Conservation (phyloP, 345 rosid genomes). For the Abelmoschus esculentus region DNA sequence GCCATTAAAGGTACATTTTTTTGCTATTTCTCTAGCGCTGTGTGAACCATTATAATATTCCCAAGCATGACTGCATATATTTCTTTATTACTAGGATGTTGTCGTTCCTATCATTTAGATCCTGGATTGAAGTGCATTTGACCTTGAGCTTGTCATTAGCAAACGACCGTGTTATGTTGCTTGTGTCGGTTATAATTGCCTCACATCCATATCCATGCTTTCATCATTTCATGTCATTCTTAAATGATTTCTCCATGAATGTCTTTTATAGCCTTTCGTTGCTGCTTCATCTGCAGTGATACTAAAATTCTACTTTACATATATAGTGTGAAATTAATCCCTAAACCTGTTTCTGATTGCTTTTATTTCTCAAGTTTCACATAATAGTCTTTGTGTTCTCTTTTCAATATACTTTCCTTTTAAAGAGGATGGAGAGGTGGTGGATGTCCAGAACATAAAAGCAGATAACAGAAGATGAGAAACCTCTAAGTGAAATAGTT, state of each 20-base stretch:
- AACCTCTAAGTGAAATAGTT: conserved; percentile 34
- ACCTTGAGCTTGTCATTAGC: too few species aligned
- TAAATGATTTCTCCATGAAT: background rate
- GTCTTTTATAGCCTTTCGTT: too few species aligned
- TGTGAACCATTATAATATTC: background rate
- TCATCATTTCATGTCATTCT: too few species aligned
- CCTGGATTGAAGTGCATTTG: too few species aligned
- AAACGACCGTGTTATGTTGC: too few species aligned
- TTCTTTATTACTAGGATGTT: background rate
- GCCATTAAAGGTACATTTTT: conserved; percentile 49
- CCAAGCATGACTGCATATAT: too few species aligned
- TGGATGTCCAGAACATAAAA: conserved; percentile 21
- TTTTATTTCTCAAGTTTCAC: background rate
- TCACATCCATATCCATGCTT: background rate
- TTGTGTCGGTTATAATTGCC: background rate
- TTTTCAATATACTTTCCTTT: conserved; percentile 9
- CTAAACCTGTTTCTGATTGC: background rate
- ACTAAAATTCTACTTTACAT: background rate
- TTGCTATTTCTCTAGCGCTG: background rate
- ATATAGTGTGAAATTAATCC: background rate
- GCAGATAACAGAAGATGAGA: conserved; percentile 37
- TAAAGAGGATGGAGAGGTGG: conserved; percentile 42
- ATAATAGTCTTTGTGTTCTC: background rate
- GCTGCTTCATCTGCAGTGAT: background rate
- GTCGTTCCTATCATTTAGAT: background rate